Evolutionary conservation across 2,329 filamentous ascomycete genomes (phyloP).

Genomic region (Rhynchosporium secalis): DNA sequence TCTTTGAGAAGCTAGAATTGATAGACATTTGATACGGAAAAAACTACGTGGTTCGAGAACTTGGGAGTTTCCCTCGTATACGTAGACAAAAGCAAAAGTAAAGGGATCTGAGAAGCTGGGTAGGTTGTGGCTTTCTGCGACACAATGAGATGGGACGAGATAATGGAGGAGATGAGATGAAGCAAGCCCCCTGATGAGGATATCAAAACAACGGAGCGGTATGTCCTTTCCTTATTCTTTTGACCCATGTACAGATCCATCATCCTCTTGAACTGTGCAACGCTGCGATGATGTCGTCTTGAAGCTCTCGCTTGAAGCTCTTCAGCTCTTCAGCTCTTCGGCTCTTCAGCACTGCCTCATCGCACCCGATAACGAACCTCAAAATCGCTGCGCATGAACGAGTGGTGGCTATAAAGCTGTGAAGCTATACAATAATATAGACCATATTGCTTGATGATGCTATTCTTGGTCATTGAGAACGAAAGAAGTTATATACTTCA

Average conservation of each 20-base stretch:
- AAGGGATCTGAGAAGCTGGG: background rate
- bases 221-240: constrained; percentile 3
- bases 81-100: no score
- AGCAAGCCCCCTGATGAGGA: background rate
- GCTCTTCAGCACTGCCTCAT: background rate
- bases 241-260: background rate
- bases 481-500: background rate
- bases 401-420: constrained; percentile 3
- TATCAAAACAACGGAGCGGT: constrained; percentile 6
- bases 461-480: background rate
- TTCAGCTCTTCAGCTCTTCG: background rate
- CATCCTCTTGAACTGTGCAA: background rate
- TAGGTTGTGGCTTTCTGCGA: background rate
- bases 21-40: background rate
- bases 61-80: background rate
- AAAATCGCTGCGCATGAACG: constrained; percentile 3
- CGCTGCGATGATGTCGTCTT: background rate
- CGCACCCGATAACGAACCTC: background rate
- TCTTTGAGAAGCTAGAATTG: constrained; percentile 1
- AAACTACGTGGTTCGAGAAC: background rate
- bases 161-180: background rate
- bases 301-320: background rate
- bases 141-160: background rate
- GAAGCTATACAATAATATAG: background rate
- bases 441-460: background rate